Conservation (phyloP, 805 yeast genomes). For the Grigorovia humatica region DNA sequence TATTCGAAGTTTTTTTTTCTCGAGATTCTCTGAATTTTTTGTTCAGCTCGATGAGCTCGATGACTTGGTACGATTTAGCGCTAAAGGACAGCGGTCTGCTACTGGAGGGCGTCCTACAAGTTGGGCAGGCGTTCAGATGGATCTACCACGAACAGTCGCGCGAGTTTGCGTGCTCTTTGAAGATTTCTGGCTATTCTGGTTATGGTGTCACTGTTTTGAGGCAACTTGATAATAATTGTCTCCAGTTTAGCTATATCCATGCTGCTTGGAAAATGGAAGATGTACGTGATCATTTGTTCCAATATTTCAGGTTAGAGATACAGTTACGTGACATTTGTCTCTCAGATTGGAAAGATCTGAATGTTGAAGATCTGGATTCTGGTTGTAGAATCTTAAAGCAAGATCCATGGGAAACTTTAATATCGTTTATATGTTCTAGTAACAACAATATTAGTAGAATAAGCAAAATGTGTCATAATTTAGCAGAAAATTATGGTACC, state of each 20-base stretch:
- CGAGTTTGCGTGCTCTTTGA: slow-evolving; percentile 20
- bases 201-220: slow-evolving; percentile 54
- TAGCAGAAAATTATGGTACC: slow-evolving; percentile 64
- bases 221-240: slow-evolving; percentile 43
- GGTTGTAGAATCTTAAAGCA: slow-evolving; percentile 61
- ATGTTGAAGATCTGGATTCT: slow-evolving; percentile 43
- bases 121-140: slow-evolving; percentile 30
- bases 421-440: slow-evolving; percentile 90
- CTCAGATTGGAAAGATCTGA: slow-evolving; percentile 32
- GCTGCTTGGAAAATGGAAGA: slow-evolving; percentile 23
- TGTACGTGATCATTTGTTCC: slow-evolving; percentile 37
- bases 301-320: slow-evolving; percentile 62
- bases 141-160: slow-evolving; percentile 14
- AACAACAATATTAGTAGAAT: slow-evolving; percentile 92
- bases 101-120: slow-evolving; percentile 39
- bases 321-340: slow-evolving; percentile 53
- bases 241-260: slow-evolving; percentile 44
- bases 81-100: slow-evolving; percentile 19
- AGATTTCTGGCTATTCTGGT: slow-evolving; percentile 17
- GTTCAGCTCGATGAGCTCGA: slow-evolving; percentile 1
- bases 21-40: not conserved
- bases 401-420: slow-evolving; percentile 93
- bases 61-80: slow-evolving; percentile 1
- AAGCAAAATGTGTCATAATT: slow-evolving; percentile 78
- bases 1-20: not conserved